These are phyloP conservation scores for Colletotrichum chrysophilum DNA, from an alignment of 2,329 filamentous ascomycete genomes.

Conservation along the genomic window DNA sequence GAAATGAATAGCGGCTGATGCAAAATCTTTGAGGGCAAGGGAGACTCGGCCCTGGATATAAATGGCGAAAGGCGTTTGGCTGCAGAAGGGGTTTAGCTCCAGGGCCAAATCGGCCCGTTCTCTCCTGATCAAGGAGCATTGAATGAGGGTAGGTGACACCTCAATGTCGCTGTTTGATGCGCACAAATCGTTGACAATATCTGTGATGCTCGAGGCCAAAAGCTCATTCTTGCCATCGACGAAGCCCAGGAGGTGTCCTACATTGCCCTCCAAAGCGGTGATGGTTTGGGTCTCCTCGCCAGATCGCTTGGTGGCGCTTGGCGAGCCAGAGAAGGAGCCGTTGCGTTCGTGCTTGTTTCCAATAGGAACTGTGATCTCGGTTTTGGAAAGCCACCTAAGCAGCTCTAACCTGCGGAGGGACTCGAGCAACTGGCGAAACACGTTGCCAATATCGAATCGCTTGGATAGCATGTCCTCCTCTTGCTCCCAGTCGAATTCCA, in stretches of 20 bases:
- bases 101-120: constrained; percentile 65
- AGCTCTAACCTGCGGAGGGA: constrained; percentile 77
- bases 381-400: constrained; percentile 71
- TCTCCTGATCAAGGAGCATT: constrained; percentile 66
- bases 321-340: constrained; percentile 35
- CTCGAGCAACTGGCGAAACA: constrained; percentile 74
- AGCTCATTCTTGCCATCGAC: constrained; percentile 54
- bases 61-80: constrained; percentile 66
- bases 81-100: constrained; percentile 61
- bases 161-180: constrained; percentile 70
- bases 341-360: constrained; percentile 44
- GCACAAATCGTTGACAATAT: constrained; percentile 70
- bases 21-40: constrained; percentile 75
- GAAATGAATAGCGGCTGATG: constrained; percentile 77
- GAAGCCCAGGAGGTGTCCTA: constrained; percentile 69
- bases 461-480: constrained; percentile 69
- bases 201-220: constrained; percentile 66
- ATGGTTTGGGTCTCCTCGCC: constrained; percentile 53
- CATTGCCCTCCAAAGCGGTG: constrained; percentile 64
- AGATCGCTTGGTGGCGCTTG: constrained; percentile 42
- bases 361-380: constrained; percentile 57
- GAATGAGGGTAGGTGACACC: constrained; percentile 63
- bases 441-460: constrained; percentile 68
- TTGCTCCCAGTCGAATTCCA: constrained; percentile 82
- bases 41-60: constrained; percentile 87